These are phyloP conservation scores for Aureobasidium vineae DNA, from an alignment of 2,329 filamentous ascomycete species.

Conservation along the genomic window DNA sequence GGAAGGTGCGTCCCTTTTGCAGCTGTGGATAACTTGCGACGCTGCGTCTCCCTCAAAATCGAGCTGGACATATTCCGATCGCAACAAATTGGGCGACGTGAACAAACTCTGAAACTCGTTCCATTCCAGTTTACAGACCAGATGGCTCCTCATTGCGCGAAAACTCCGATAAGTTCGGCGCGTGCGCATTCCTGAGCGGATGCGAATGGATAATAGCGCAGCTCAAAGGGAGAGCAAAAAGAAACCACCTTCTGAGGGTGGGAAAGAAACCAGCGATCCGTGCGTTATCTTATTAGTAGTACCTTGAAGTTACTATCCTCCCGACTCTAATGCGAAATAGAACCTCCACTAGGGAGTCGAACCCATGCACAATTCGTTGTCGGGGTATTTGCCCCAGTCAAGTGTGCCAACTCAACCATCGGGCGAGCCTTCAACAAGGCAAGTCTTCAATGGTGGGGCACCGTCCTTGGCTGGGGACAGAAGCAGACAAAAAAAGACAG, in stretches of 20 bases:
- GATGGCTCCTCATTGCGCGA: no score
- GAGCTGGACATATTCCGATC: no score
- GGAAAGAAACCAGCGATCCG: background rate
- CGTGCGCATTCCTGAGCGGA: no score
- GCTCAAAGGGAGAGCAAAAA: background rate
- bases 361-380: background rate
- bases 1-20: no score
- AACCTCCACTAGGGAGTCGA: background rate
- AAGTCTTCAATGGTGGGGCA: background rate
- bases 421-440: background rate
- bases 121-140: no score
- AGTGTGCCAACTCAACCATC: background rate
- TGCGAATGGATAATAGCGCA: no score
- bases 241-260: background rate
- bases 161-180: no score
- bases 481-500: background rate
- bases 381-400: background rate
- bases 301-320: no score
- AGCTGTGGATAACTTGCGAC: no score
- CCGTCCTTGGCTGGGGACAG: background rate
- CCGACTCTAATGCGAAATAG: background rate
- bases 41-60: no score
- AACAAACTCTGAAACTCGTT: no score
- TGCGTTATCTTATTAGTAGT: background rate
- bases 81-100: no score